Conservation (phyloP, 192 early-diverging fungal species). For the Umbelopsis vinacea region DNA sequence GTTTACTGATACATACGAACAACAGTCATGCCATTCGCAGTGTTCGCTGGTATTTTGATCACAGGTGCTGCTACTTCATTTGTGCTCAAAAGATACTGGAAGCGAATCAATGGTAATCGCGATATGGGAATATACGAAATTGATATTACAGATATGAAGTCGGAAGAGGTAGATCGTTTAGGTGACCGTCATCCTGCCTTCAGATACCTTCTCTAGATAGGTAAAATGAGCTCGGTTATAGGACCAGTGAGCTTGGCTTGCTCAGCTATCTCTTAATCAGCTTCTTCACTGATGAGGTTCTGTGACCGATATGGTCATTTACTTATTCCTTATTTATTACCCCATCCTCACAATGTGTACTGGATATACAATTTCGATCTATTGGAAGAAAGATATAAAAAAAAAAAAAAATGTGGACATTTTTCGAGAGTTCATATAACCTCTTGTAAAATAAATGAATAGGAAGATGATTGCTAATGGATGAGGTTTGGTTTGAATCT, state of each 20-base stretch:
- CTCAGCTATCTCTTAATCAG: too few relatives aligned
- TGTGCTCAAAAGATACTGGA: neutral
- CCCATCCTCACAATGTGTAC: too few relatives aligned
- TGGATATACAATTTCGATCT: too few relatives aligned
- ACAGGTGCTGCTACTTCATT: neutral
- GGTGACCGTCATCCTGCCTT: conserved; percentile 10
- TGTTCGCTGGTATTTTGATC: neutral
- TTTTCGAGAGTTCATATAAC: too few relatives aligned
- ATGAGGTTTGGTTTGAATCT: neutral
- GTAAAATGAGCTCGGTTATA: neutral
- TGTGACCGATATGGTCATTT: too few relatives aligned
- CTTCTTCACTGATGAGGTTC: too few relatives aligned
- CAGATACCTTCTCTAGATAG: conserved; percentile 7
- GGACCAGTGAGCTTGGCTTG: neutral
- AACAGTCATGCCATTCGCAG: conserved; percentile 7
- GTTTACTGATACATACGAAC: neutral
- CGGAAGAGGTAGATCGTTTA: neutral
- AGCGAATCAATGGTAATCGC: neutral
- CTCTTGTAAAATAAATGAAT: too few relatives aligned
- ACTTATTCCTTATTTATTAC: neutral
- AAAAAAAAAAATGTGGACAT: too few relatives aligned
- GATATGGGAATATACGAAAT: conserved; percentile 6
- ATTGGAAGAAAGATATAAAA: too few relatives aligned
- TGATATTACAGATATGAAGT: neutral
- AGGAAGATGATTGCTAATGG: neutral